These are phyloP conservation scores for Chloranthus sessilifolius DNA, from an alignment of 164 flowering plant genomes.

Conservation along the genomic window DNA sequence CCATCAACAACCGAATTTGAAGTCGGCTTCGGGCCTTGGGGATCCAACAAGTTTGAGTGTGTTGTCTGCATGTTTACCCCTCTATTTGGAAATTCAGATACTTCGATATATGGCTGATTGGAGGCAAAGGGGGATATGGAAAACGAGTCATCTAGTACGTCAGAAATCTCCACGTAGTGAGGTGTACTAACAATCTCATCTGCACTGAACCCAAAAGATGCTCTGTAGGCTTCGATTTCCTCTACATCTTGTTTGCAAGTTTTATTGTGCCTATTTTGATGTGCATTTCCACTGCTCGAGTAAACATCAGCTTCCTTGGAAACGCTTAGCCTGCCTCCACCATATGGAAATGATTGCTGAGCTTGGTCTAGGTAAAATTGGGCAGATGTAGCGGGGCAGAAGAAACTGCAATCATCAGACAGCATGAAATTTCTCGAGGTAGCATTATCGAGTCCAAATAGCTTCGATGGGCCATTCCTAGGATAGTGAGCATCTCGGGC, in stretches of 20 bases:
- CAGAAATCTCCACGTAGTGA: slow-evolving; percentile 81
- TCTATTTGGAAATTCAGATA: slow-evolving; percentile 15
- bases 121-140: slow-evolving; percentile 57
- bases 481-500: slow-evolving; percentile 43
- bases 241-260: slow-evolving; percentile 71
- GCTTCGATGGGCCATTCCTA: slow-evolving; percentile 47
- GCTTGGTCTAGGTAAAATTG: slow-evolving; percentile 82
- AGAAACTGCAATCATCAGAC: slow-evolving; percentile 78
- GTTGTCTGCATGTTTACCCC: slow-evolving; percentile 22
- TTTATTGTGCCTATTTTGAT: slow-evolving; percentile 56
- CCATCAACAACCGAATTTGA: slow-evolving; percentile 15
- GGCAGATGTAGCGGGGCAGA: slow-evolving; percentile 93
- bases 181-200: slow-evolving; percentile 79
- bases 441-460: slow-evolving; percentile 36
- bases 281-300: slow-evolving; percentile 50
- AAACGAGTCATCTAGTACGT: slow-evolving; percentile 70
- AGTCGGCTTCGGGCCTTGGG: slow-evolving; percentile 20
- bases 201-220: slow-evolving; percentile 98
- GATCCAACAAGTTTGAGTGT: slow-evolving; percentile 18
- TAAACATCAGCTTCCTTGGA: slow-evolving; percentile 75
- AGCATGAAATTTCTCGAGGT: slow-evolving; percentile 34
- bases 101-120: slow-evolving; percentile 26
- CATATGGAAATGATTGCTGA: slow-evolving; percentile 41
- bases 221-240: slow-evolving; percentile 93
- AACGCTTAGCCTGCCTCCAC: slow-evolving; percentile 80